phyloP scores from a whole-genome alignment of 495 filamentous ascomycete species.

The Aspergillus kassunensis region DNA sequence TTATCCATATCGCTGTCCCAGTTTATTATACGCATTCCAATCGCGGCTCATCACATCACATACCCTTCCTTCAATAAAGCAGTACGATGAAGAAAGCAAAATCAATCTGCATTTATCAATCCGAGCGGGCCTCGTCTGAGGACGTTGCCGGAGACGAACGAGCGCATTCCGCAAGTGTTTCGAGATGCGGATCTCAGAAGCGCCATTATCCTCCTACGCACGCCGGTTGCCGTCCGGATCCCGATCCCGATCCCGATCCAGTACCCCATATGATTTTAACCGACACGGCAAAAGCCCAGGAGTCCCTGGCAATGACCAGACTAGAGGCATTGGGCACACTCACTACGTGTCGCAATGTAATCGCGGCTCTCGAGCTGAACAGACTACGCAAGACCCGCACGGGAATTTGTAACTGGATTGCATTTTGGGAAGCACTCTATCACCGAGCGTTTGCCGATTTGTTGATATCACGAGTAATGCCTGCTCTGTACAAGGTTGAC shows the following conservation, averaged over 20 bases:
- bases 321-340: slow-evolving; percentile 19
- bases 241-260: not conserved
- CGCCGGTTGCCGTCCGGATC: not conserved
- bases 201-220: slow-evolving; percentile 15
- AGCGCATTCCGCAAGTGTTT: slow-evolving; percentile 1
- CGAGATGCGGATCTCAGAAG: not conserved
- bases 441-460: slow-evolving; percentile 11
- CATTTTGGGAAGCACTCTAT: slow-evolving; percentile 24
- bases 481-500: slow-evolving; percentile 16
- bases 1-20: slow-evolving; percentile 7
- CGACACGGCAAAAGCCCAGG: not conserved
- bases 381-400: slow-evolving; percentile 24
- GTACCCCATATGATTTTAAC: not conserved
- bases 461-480: slow-evolving; percentile 10
- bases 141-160: not conserved
- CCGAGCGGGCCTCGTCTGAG: not conserved
- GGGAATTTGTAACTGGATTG: slow-evolving; percentile 21
- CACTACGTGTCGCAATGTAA: slow-evolving; percentile 19
- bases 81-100: slow-evolving; percentile 12
- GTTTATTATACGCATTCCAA: not conserved
- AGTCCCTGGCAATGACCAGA: slow-evolving; percentile 14
- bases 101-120: no score
- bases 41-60: not conserved
- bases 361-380: slow-evolving; percentile 21
- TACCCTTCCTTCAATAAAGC: not conserved